Evolutionary conservation across 108 stramenopile species (phyloP).

Genomic region (Nitzschia putrida): DNA sequence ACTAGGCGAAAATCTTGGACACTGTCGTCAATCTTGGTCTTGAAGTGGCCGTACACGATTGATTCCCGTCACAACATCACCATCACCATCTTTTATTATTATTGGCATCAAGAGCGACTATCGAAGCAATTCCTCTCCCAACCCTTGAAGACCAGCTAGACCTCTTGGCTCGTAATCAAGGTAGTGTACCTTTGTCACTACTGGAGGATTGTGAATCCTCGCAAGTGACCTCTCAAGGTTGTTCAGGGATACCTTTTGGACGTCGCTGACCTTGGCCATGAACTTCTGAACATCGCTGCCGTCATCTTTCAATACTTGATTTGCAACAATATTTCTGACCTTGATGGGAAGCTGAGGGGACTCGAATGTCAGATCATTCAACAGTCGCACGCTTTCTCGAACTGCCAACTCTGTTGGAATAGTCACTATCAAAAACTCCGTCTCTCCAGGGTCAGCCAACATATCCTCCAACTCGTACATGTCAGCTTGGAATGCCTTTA

Average conservation of each 20-base stretch:
- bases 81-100: too few species aligned
- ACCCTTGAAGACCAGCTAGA: slow-evolving; percentile 80
- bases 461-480: slow-evolving; percentile 91
- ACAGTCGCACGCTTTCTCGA: slow-evolving; percentile 77
- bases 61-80: too few species aligned
- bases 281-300: slow-evolving; percentile 49
- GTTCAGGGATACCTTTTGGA: slow-evolving; percentile 41
- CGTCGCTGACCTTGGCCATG: slow-evolving; percentile 37
- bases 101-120: background rate
- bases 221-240: slow-evolving; percentile 40
- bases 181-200: slow-evolving; percentile 63
- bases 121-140: slow-evolving; percentile 60
- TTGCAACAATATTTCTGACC: slow-evolving; percentile 82
- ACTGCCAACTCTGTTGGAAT: slow-evolving; percentile 87
- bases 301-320: slow-evolving; percentile 79
- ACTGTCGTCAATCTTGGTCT: too few species aligned
- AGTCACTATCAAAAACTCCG: slow-evolving; percentile 92
- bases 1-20: too few species aligned
- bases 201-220: slow-evolving; percentile 37
- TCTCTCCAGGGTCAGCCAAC: slow-evolving; percentile 77
- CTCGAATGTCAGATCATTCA: slow-evolving; percentile 88
- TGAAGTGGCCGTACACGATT: too few species aligned
- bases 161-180: slow-evolving; percentile 86
- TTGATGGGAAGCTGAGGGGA: slow-evolving; percentile 85
- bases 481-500: slow-evolving; percentile 80